phyloP scores from a whole-genome alignment of 495 filamentous ascomycete species.

The Podospora pseudoanserina region DNA sequence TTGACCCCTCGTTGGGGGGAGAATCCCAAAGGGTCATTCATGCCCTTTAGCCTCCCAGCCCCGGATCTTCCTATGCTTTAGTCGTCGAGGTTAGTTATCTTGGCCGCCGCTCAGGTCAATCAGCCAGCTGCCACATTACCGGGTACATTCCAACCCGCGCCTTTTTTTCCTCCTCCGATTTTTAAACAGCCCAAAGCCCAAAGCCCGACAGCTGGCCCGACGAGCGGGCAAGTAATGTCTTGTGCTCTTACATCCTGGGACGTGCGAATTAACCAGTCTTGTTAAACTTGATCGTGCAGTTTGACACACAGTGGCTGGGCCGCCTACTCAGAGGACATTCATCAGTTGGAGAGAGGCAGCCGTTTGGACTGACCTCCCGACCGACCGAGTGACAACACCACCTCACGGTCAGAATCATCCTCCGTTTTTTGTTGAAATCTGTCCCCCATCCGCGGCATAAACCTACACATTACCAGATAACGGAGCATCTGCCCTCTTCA shows the following conservation, averaged over 20 bases:
- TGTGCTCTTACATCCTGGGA: background rate
- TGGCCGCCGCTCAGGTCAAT: background rate
- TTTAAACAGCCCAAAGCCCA: background rate
- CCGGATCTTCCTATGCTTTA: background rate
- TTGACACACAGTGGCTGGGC: background rate
- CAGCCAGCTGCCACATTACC: background rate
- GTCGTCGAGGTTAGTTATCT: background rate
- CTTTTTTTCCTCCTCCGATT: background rate
- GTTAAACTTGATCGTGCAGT: background rate
- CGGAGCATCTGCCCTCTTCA: constrained; percentile 5
- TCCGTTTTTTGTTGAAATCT: background rate
- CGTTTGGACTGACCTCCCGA: background rate
- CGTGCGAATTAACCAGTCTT: background rate
- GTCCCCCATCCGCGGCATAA: constrained; percentile 1
- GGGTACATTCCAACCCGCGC: background rate
- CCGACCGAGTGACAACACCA: background rate
- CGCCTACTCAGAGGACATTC: background rate
- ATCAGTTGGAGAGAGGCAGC: background rate
- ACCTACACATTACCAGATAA: constrained; percentile 8
- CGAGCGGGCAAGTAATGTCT: background rate
- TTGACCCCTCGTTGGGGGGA: background rate
- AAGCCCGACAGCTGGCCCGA: background rate
- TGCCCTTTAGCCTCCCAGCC: background rate
- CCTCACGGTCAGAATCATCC: background rate
- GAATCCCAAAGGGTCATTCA: background rate